Percentiles rank a stretch among this genome's conserved stretches.
These are phyloP conservation scores for Ceratocystis cacaofunesta DNA, from an alignment of 2,329 filamentous ascomycete species.

Conservation along the genomic window DNA sequence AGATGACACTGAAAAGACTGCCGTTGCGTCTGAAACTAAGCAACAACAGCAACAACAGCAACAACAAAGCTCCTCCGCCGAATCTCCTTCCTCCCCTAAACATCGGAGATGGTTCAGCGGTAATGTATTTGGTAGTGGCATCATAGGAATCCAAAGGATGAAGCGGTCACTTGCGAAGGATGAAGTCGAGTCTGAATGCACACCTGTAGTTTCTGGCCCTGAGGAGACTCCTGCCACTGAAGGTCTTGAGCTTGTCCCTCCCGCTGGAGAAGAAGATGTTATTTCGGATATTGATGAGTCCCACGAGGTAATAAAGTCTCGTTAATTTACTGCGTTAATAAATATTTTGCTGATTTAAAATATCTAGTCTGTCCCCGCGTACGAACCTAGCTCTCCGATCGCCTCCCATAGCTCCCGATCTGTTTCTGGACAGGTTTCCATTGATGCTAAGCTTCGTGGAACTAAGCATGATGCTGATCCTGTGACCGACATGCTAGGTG, in stretches of 20 bases:
- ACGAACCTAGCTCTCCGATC: conserved; percentile 15
- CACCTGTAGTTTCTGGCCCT: background rate
- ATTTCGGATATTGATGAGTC: conserved; percentile 16
- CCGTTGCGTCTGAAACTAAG: background rate
- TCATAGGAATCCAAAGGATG: background rate
- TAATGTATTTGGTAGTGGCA: background rate
- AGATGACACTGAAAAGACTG: background rate
- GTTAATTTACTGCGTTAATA: background rate
- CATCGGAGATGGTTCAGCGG: background rate
- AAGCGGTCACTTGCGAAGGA: background rate
- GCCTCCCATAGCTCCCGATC: conserved; percentile 21
- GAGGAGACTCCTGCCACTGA: background rate
- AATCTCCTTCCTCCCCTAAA: background rate
- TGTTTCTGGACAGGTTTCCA: background rate
- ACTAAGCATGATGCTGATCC: background rate
- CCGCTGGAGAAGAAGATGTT: conserved; percentile 8
- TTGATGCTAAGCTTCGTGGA: background rate
- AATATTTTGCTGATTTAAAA: conserved; percentile 11
- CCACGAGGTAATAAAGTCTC: conserved; percentile 9
- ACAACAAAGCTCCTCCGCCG: background rate
- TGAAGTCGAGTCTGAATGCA: background rate
- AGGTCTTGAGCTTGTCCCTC: background rate
- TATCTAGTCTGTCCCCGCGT: conserved; percentile 13
- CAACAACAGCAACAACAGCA: background rate
- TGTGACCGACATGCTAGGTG: background rate